Conservation (phyloP, 1,284 basidiomycete species). For the Naganishia liquefaciens region DNA sequence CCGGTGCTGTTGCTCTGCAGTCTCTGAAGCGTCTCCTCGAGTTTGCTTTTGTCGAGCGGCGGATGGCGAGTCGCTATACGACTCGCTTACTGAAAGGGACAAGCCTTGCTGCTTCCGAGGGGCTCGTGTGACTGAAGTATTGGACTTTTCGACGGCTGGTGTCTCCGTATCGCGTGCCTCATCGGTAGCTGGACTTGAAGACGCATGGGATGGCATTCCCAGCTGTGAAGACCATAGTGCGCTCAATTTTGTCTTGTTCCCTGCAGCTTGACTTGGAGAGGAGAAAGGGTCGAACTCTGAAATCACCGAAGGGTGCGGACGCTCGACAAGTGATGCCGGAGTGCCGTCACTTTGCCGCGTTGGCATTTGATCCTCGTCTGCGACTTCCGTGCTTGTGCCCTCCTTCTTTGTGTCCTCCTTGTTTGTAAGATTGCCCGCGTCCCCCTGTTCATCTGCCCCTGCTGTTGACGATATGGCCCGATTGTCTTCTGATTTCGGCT, state of each 20-base stretch:
- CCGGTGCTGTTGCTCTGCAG: slow-evolving; percentile 1
- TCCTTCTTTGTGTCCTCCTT: not conserved
- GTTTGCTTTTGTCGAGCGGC: slow-evolving; percentile 1
- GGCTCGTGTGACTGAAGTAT: not conserved
- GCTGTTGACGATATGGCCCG: too few relatives aligned
- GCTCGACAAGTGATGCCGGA: not conserved
- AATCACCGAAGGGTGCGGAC: slow-evolving; percentile 32
- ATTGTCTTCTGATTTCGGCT: too few relatives aligned
- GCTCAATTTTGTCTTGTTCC: not conserved
- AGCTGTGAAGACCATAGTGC: not conserved
- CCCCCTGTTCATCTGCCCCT: too few relatives aligned
- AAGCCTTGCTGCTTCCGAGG: not conserved
- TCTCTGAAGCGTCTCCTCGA: not conserved
- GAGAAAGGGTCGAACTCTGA: slow-evolving; percentile 51
- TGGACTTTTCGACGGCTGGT: not conserved
- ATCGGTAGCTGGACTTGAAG: not conserved
- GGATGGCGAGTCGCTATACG: slow-evolving; percentile 16
- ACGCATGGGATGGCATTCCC: not conserved
- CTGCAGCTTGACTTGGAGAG: slow-evolving; percentile 29
- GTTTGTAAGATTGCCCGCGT: not conserved
- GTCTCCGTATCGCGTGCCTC: not conserved
- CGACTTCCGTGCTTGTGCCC: not conserved
- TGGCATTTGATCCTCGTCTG: not conserved
- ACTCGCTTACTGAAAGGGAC: not conserved
- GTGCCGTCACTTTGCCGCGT: not conserved